Percentiles rank a stretch among this genome's conserved stretches.
Conservation (phyloP, 805 yeast species). For the Lipomyces yamanashiensis region DNA sequence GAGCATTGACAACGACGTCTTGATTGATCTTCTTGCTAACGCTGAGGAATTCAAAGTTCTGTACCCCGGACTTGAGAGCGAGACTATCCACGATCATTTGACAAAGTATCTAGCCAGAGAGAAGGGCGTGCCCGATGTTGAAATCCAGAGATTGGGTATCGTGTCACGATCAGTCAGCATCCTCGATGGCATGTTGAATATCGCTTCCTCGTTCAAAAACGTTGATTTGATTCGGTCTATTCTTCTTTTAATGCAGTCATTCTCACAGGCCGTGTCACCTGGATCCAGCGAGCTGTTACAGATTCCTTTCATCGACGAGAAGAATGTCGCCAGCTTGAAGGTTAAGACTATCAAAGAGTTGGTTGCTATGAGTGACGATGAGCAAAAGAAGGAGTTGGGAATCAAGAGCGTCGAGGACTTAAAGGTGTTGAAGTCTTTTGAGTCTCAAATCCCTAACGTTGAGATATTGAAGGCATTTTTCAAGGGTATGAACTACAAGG, state of each 20-base stretch:
- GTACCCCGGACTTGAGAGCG: constrained; percentile 51
- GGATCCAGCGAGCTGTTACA: constrained; percentile 58
- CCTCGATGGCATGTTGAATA: constrained; percentile 73
- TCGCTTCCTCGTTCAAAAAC: constrained; percentile 79
- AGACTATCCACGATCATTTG: constrained; percentile 58
- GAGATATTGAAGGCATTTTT: constrained; percentile 32
- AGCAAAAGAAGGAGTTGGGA: constrained; percentile 44
- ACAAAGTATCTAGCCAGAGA: constrained; percentile 63
- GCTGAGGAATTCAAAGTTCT: constrained; percentile 65
- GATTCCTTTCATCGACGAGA: constrained; percentile 70
- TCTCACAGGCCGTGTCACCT: constrained; percentile 35
- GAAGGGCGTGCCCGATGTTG: constrained; percentile 45
- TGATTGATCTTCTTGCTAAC: constrained; percentile 62
- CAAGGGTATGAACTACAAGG: constrained; percentile 20
- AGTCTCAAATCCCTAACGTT: constrained; percentile 31
- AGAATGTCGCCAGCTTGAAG: constrained; percentile 26
- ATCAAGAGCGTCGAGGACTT: constrained; percentile 25
- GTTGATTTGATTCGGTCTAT: constrained; percentile 50
- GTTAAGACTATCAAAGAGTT: constrained; percentile 15
- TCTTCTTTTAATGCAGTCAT: constrained; percentile 25
- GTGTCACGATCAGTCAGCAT: constrained; percentile 67
- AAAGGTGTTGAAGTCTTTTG: constrained; percentile 27
- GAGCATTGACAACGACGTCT: constrained; percentile 59
- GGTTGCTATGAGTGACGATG: constrained; percentile 10
- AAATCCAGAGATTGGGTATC: constrained; percentile 56